Evolutionary conservation across 495 filamentous ascomycete genomes (phyloP).

Genomic region (Tuber brumale): DNA sequence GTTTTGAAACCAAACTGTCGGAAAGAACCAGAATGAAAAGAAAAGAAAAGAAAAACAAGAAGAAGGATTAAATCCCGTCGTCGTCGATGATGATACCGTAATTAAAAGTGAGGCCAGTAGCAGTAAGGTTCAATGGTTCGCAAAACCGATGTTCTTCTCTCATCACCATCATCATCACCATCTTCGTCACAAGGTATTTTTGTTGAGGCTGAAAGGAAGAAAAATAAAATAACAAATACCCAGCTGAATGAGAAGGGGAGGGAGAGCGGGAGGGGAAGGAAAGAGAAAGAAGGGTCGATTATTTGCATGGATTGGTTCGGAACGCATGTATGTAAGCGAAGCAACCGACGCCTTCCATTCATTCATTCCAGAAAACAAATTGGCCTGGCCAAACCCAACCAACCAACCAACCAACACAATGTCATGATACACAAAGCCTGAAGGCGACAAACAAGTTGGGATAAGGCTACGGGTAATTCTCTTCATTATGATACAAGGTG

Average conservation of each 20-base stretch:
- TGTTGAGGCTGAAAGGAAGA: constrained; percentile 3
- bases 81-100: neutral
- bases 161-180: neutral
- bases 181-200: neutral
- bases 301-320: neutral
- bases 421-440: neutral
- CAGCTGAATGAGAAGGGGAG: constrained; percentile 5
- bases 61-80: neutral
- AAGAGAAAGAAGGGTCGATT: constrained; percentile 1
- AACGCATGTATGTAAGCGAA: constrained; percentile 2
- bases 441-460: neutral
- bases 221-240: neutral
- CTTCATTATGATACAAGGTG: neutral
- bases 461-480: too few relatives aligned
- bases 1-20: neutral
- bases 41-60: neutral
- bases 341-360: neutral
- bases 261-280: constrained; percentile 9
- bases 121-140: neutral
- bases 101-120: neutral
- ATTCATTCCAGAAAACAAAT: neutral
- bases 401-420: neutral
- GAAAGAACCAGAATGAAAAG: neutral
- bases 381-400: neutral
- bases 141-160: neutral